Base-by-base conservation (phyloP, 2,329 filamentous ascomycete species). In the Didymella lethalis region DNA sequence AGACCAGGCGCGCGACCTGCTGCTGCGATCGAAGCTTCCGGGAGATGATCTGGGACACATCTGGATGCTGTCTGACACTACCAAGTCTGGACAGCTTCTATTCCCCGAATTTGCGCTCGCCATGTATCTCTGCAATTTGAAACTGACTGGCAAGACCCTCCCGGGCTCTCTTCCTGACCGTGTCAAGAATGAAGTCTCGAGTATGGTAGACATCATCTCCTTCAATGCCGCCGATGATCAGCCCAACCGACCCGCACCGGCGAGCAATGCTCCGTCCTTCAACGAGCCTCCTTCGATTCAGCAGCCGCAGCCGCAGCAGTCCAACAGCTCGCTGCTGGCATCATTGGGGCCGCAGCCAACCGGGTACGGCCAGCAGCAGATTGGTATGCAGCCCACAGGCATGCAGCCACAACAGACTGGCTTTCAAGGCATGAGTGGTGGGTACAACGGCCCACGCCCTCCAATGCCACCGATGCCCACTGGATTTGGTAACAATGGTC, bases 201-300 rank as follows among this genome's bases (percentile, higher is more conserved):
- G 95, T 79, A 98, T 99, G 93, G 95, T 99, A 40, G 95, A 99
- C 74, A 99, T 99, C 56, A 99, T 99, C 74, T 97, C 93, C 59
- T 99, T 99, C 75, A 92, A 90, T 67, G 86, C 97, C 25, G 88
- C 87, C 0, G 95, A 99, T 64, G 90, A 94, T 28, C 81, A 81
- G 14, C 67, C 80, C 16, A 77, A 78, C 40, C 79, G 84, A 20
- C 77, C 84, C n/a, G 57, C 68, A n/a, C 79, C 81, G 3, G 82
- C 82, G 53, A 86, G 82, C 60, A 93, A 91, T 76, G 86, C 86
- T 16, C 89, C 91, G 0, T 89, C 87, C 68, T 92, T 94, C 72
- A 86, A 85, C 72, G 80, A 85, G 48, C 81, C 84, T 28, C 84
- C 85, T 6, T 72, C 73, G 3, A 82, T 83, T 16, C 80, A 82